Evolutionary conservation across 129 eudicot species (phyloP).

Genomic region (Chrysanthemum makinoi): DNA sequence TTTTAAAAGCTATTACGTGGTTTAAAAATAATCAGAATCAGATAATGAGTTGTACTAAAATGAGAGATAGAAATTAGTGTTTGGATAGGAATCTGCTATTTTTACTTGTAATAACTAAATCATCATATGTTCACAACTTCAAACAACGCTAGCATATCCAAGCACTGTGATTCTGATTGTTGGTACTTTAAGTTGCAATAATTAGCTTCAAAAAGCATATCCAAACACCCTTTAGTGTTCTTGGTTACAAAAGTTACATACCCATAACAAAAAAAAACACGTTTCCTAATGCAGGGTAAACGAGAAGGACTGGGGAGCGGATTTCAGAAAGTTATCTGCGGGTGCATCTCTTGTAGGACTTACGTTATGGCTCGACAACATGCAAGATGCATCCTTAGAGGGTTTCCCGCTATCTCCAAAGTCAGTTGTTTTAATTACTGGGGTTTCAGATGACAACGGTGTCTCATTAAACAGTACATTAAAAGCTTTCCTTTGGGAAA

Average conservation of each 20-base stretch:
- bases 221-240: no score
- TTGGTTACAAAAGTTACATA: no score
- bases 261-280: not conserved
- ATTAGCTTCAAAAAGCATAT: no score
- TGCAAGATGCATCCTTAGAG: constrained; percentile 98
- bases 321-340: constrained; percentile 87
- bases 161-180: no score
- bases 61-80: not conserved
- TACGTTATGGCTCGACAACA: constrained; percentile 95
- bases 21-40: not conserved
- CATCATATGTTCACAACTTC: no score
- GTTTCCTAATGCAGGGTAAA: constrained; percentile 63
- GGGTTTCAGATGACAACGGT: constrained; percentile 71
- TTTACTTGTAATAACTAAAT: no score
- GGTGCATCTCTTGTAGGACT: constrained; percentile 98
- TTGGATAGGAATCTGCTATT: no score
- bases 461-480: constrained; percentile 77
- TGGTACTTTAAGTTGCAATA: no score
- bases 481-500: constrained; percentile 91
- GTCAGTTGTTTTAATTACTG: constrained; percentile 86
- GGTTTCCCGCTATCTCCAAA: constrained; percentile 90
- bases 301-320: constrained; percentile 99
- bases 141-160: no score
- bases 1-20: not conserved
- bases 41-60: not conserved